phyloP scores from a whole-genome alignment of 208 protist genomes.

The Hexamita inflata region DNA sequence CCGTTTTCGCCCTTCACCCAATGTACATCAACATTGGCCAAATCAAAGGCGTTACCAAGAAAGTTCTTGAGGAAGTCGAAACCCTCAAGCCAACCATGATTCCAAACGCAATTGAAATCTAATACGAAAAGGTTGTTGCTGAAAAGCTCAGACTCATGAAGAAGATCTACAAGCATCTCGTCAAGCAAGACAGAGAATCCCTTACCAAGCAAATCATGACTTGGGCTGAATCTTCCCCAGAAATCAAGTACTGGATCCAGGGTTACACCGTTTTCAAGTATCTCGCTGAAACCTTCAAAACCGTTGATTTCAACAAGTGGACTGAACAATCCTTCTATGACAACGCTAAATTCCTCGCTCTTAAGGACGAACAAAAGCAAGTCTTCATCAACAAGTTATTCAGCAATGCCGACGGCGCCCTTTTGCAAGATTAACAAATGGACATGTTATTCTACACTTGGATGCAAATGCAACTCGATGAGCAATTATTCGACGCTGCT shows the following conservation, averaged over 20 bases:
- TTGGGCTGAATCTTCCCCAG: slow-evolving; percentile 33
- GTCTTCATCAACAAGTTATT: background rate
- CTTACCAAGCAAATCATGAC: slow-evolving; percentile 27
- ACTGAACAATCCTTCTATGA: slow-evolving; percentile 33
- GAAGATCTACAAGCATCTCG: slow-evolving; percentile 23
- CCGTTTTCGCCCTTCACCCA: slow-evolving; percentile 56
- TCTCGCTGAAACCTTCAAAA: slow-evolving; percentile 42
- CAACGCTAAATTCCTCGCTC: background rate
- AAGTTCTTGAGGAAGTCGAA: background rate
- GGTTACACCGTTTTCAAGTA: slow-evolving; percentile 47
- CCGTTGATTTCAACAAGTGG: slow-evolving; percentile 49
- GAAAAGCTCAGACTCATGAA: slow-evolving; percentile 31
- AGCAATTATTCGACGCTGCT: slow-evolving; percentile 9
- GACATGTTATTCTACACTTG: slow-evolving; percentile 10
- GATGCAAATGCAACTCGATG: background rate
- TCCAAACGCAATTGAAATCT: slow-evolving; percentile 26
- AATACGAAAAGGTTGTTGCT: slow-evolving; percentile 43
- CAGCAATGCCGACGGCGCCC: background rate
- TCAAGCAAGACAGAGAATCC: background rate
- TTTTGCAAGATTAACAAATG: background rate
- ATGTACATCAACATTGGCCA: slow-evolving; percentile 49
- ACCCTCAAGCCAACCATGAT: background rate
- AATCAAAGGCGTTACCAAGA: background rate
- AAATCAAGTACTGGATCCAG: slow-evolving; percentile 49
- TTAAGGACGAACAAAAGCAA: background rate